Conservation (phyloP, 2,329 filamentous ascomycete species). For the Chaetomium sp. region DNA sequence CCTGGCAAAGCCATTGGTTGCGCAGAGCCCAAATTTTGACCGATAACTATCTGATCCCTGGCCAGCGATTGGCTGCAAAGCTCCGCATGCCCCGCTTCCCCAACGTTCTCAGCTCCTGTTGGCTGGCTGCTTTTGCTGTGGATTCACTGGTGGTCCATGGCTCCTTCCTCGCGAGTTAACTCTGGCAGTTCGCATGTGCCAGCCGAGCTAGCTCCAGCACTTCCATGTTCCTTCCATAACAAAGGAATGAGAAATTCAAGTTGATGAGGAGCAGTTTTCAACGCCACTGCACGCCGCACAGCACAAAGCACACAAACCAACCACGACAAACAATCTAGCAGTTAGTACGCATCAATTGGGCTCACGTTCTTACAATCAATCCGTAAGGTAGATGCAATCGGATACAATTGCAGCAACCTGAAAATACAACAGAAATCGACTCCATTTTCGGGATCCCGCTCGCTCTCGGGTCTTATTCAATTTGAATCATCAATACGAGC, state of each 20-base stretch:
- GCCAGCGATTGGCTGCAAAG: constrained; percentile 22
- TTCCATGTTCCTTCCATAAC: too few species aligned
- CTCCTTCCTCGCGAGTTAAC: too few species aligned
- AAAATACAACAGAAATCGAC: not conserved
- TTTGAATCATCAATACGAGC: not conserved
- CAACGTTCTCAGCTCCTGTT: constrained; percentile 17
- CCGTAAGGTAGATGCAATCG: not conserved
- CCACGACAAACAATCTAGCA: not conserved
- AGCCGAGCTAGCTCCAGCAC: too few species aligned
- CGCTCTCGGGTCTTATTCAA: not conserved
- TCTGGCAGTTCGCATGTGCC: not conserved
- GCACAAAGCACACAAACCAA: not conserved
- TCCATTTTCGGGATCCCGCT: not conserved
- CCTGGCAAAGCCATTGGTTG: constrained; percentile 12
- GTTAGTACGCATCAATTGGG: too few species aligned
- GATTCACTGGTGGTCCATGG: not conserved
- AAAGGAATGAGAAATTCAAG: not conserved
- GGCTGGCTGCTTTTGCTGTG: constrained; percentile 1
- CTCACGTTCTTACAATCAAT: not conserved
- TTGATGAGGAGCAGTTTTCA: not conserved
- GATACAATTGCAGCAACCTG: not conserved
- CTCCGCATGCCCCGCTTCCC: constrained; percentile 15
- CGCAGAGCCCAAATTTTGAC: constrained; percentile 27
- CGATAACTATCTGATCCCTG: not conserved
- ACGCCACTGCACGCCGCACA: not conserved